phyloP scores from a whole-genome alignment of 176 grass and related monocot genomes.

The Typha latifolia region DNA sequence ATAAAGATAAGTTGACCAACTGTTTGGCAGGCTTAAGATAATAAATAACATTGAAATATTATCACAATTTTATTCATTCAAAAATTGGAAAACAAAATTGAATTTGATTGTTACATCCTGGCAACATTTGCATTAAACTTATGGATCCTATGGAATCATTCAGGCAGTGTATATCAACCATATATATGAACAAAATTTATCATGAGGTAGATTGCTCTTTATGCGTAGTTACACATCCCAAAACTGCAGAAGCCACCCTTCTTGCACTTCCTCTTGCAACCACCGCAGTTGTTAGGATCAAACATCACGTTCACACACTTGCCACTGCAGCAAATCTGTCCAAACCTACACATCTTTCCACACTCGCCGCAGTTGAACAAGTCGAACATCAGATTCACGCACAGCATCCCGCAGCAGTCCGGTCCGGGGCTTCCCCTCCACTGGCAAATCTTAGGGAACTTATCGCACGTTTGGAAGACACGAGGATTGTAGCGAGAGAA shows the following conservation, averaged over 20 bases:
- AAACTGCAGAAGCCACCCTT: slow-evolving; percentile 17
- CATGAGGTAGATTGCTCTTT: background rate
- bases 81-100: too few species aligned
- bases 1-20: too few species aligned
- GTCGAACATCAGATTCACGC: slow-evolving; percentile 14
- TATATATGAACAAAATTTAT: too few species aligned
- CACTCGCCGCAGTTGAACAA: slow-evolving; percentile 23
- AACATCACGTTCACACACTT: slow-evolving; percentile 15
- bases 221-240: slow-evolving; percentile 26
- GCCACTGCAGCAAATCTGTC: slow-evolving; percentile 17
- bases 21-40: too few species aligned
- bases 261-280: slow-evolving; percentile 21
- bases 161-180: too few species aligned
- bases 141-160: too few species aligned
- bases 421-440: slow-evolving; percentile 9
- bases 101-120: too few species aligned
- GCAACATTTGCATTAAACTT: too few species aligned
- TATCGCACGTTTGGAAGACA: slow-evolving; percentile 8
- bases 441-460: slow-evolving; percentile 15
- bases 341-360: slow-evolving; percentile 22
- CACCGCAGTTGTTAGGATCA: slow-evolving; percentile 23
- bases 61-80: too few species aligned
- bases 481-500: background rate
- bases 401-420: slow-evolving; percentile 18
- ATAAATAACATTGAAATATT: too few species aligned